phyloP scores from a whole-genome alignment of 495 filamentous ascomycete genomes.

The Glarea lozoyensis region DNA sequence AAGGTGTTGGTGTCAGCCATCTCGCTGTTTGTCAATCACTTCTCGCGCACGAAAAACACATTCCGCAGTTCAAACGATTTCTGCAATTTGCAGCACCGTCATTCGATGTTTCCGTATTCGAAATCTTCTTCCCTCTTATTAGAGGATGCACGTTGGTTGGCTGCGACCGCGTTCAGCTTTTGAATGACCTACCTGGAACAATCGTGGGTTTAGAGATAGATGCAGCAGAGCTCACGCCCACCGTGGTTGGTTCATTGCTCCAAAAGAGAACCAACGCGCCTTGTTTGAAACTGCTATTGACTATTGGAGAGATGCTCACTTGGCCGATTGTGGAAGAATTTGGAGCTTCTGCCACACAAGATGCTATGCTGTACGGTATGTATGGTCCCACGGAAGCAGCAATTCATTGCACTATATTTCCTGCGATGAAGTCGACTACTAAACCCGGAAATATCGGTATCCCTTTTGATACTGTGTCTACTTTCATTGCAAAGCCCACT shows the following conservation, averaged over 20 bases:
- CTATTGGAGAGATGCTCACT: constrained; percentile 85
- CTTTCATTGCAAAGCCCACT: constrained; percentile 49
- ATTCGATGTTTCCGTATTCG: constrained; percentile 84
- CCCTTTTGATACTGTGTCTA: constrained; percentile 68
- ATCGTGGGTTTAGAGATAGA: constrained; percentile 61
- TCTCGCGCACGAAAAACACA: constrained; percentile 64
- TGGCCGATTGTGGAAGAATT: constrained; percentile 63
- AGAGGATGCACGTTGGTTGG: constrained; percentile 62
- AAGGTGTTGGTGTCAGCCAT: constrained; percentile 76
- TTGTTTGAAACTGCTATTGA: constrained; percentile 53
- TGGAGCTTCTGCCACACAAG: constrained; percentile 34
- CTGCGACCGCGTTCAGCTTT: constrained; percentile 51
- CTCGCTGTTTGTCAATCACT: constrained; percentile 65
- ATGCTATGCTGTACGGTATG: constrained; percentile 66
- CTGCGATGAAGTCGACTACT: constrained; percentile 33
- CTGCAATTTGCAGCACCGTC: constrained; percentile 82
- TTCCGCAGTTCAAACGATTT: constrained; percentile 65
- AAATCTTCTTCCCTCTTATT: constrained; percentile 76
- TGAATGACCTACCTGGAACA: constrained; percentile 58
- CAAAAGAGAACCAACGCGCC: constrained; percentile 52
- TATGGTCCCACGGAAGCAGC: constrained; percentile 82
- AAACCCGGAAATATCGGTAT: constrained; percentile 58
- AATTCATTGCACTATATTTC: constrained; percentile 62
- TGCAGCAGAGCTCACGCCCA: constrained; percentile 75
- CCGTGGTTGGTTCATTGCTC: constrained; percentile 63